These are phyloP conservation scores for Ammopiptanthus mongolicus DNA, from an alignment of 306 rosid genomes.

Conservation along the genomic window DNA sequence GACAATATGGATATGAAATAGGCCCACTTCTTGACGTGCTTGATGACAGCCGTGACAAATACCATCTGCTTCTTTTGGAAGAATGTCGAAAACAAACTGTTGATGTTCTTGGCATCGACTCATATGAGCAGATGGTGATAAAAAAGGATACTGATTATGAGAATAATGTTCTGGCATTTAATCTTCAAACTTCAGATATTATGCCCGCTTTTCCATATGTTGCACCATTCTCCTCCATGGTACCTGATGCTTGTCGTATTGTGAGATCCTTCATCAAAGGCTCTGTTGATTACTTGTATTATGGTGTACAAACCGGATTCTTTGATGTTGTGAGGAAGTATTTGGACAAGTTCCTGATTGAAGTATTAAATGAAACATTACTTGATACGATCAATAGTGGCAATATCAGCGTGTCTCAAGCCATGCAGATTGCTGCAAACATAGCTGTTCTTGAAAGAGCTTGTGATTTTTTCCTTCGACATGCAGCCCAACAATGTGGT, in stretches of 20 bases:
- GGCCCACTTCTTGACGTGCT: slow-evolving; percentile 64
- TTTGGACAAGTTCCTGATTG: slow-evolving; percentile 66
- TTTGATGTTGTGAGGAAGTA: slow-evolving; percentile 67
- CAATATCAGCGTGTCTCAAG: slow-evolving; percentile 66
- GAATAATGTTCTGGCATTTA: slow-evolving; percentile 55
- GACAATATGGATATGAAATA: slow-evolving; percentile 79
- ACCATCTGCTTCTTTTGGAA: slow-evolving; percentile 65
- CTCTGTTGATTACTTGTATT: slow-evolving; percentile 74
- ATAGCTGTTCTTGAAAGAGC: slow-evolving; percentile 82
- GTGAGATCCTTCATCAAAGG: slow-evolving; percentile 83
- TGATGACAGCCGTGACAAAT: slow-evolving; percentile 54
- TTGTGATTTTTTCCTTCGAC: slow-evolving; percentile 75
- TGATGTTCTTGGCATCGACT: slow-evolving; percentile 50
- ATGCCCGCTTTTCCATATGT: slow-evolving; percentile 93
- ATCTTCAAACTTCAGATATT: slow-evolving; percentile 68
- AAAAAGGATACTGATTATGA: slow-evolving; percentile 78
- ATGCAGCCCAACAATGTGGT: slow-evolving; percentile 69
- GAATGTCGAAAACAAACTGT: slow-evolving; percentile 60
- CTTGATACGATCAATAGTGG: slow-evolving; percentile 53
- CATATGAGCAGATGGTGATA: slow-evolving; percentile 87
- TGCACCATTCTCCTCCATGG: slow-evolving; percentile 83
- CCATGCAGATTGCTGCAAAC: slow-evolving; percentile 98
- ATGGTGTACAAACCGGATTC: slow-evolving; percentile 42
- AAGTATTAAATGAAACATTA: slow-evolving; percentile 61
- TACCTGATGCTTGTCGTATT: slow-evolving; percentile 71